phyloP scores from a whole-genome alignment of 1,284 basidiomycete species.

The Ganoderma lucidum region DNA sequence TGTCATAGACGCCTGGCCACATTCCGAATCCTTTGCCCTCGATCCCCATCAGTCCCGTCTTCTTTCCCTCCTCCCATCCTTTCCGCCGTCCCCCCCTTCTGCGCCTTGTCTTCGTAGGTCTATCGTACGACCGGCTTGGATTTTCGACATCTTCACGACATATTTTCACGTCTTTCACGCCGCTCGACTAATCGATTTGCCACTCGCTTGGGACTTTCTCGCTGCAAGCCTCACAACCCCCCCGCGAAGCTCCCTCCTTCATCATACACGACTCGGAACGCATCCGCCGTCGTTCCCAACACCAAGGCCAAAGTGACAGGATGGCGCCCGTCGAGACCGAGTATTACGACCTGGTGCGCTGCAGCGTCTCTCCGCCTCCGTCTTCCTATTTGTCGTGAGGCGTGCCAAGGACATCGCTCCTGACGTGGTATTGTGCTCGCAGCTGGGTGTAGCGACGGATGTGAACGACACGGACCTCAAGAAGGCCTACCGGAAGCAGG shows the following conservation, averaged over 20 bases:
- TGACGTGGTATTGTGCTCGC: neutral
- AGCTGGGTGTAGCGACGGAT: constrained; percentile 59
- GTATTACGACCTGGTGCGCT: constrained; percentile 56
- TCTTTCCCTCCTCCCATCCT: constrained; percentile 11
- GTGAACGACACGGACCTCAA: constrained; percentile 83
- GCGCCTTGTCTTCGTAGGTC: neutral
- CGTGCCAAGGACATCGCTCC: neutral
- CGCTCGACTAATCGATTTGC: neutral
- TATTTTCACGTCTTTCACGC: constrained; percentile 2
- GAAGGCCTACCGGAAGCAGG: constrained; percentile 95
- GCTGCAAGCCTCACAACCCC: neutral
- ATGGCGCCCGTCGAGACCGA: constrained; percentile 59
- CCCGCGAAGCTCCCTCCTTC: neutral
- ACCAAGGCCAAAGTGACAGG: neutral
- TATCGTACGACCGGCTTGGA: neutral
- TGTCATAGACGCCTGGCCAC: constrained; percentile 27
- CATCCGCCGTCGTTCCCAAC: constrained; percentile 8
- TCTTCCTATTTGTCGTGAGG: neutral
- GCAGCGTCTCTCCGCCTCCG: neutral
- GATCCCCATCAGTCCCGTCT: constrained; percentile 11
- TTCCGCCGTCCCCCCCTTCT: neutral
- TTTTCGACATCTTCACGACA: neutral
- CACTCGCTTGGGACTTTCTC: neutral
- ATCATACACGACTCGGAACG: neutral
- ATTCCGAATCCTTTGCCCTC: constrained; percentile 8